Evolutionary conservation across 495 filamentous ascomycete genomes (phyloP).

Genomic region (Neurospora sp.): DNA sequence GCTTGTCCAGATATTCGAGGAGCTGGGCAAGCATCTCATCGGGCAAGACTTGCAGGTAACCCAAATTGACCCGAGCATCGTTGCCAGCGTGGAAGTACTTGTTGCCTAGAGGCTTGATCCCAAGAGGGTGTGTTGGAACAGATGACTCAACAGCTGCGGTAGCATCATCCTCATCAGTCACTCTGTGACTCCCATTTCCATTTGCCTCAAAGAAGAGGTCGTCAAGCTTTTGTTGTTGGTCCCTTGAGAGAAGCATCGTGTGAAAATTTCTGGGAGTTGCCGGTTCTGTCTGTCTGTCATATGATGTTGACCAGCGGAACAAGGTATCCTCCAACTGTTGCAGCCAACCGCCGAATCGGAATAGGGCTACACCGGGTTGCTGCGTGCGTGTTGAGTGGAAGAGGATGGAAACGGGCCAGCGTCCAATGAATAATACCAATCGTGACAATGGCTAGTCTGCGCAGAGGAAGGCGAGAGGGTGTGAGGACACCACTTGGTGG

Average conservation of each 20-base stretch:
- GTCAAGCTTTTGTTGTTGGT: slow-evolving; percentile 5
- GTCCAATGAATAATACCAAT: not conserved
- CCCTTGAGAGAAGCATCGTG: slow-evolving; percentile 17
- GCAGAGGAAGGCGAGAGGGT: not conserved
- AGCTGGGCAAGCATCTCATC: slow-evolving; percentile 75
- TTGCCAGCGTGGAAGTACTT: slow-evolving; percentile 51
- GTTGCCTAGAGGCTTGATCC: slow-evolving; percentile 84
- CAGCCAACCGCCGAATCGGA: not conserved
- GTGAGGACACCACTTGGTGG: not conserved
- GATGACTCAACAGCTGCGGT: slow-evolving; percentile 11
- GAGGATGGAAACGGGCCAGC: not conserved
- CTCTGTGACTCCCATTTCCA: slow-evolving; percentile 9
- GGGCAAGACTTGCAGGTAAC: slow-evolving; percentile 53
- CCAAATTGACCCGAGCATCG: slow-evolving; percentile 57
- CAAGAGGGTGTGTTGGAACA: slow-evolving; percentile 73
- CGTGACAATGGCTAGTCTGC: not conserved
- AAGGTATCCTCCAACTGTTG: not conserved
- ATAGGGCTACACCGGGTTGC: not conserved
- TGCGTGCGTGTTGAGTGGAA: not conserved
- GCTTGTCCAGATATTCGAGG: slow-evolving; percentile 63
- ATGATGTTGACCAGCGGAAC: not conserved
- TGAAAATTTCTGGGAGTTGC: not conserved
- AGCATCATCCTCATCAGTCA: slow-evolving; percentile 6
- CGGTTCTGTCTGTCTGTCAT: not conserved
- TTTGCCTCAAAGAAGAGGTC: slow-evolving; percentile 4